Evolutionary conservation across 257 asterid genomes (phyloP), one percentile per base, ranked within the genome.

Genomic region (Nicotiana otophora): DNA sequence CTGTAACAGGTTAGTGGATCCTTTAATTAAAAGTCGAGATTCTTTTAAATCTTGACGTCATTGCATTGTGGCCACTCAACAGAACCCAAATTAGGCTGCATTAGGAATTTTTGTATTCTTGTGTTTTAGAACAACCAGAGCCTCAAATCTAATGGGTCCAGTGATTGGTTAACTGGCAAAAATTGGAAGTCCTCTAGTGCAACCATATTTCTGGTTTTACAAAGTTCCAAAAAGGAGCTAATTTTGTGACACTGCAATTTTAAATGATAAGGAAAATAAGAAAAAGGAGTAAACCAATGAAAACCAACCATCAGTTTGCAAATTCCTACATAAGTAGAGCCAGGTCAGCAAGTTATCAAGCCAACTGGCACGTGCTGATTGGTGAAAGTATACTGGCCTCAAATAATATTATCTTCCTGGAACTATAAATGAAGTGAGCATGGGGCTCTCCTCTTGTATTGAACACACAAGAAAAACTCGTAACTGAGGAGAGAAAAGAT

Each of bases 301-400:
- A 51, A 75, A 51, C 46, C 86, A 76, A 78, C 72, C 31, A 78
- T 42, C 60, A 63, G 17, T 15, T 46, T 8, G 58, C 64, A 65
- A 78, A 57, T 34, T 6, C 60, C 31, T 12, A 1, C 54, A 57
- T 6, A 14, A 57, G 80, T 26, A 42, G 0, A 10, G 83, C 86
- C 87, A 83, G 70, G 83, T 84, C 85, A 84, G 89, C 83, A 86
- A 83, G 85, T 81, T 84, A 81, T 88, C 88, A 84, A 64, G 81
- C 86, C 89, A 87, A 81, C 5, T 89, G 91, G 84, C 86, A 54
- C 28, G 48, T 6, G 58, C 7, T 84, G 67, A 88, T 86, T 87
- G 92, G 89, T 51, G 39, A 87, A 30, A 62, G 80, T 31, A 58
- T 84, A 76, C 34, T 67, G 87, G 84, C 92, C 92, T 83, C 88